Base-by-base conservation (phyloP, 2,329 filamentous ascomycete species). In the Penicillium sp. region DNA sequence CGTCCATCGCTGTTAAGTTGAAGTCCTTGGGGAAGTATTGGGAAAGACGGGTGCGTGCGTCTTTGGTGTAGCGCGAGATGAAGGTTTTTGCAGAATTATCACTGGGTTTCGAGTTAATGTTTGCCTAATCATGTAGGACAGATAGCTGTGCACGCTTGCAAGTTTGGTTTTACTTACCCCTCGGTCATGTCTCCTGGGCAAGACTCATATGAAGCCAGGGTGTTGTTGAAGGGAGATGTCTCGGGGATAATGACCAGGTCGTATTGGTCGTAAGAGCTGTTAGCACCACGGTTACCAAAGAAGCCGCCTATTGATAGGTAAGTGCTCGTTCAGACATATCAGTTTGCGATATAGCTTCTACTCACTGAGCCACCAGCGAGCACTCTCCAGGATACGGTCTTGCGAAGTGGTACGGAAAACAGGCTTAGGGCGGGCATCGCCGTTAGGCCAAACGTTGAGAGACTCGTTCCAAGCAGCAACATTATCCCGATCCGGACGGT, bases 361-460 rank as follows among this genome's bases (percentile, higher is more conserved):
- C 59, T 52, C 39, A 75, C 33, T 81, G 74, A 63, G 81, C 67
- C 67, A 70, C 67, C 68, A 70, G 3, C 67, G 58, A 23, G 68
- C 68, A 56, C 77, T 81, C 64, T 84, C 81, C 51, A 78, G 62
- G 36, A 84, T 84, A 23, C 82, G 74, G 9, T 72, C 75, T 63
- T 84, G 81, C 33, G 73, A 72, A 0, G 82, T 84, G 0, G 81
- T 83, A 21, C 82, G 72, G 40, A 84, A 69, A 0, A 81, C 74
- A 0, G 80, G 75, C 64, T 78, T 80, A 0, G 75, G 69, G 7
- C 79, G 70, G 7, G 71, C 69, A 13, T 77, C 81, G 9, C 77
- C 76, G 51, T 80, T 78, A 23, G 71, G 59, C 49, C 68, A 79
- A 12, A 69, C 58, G 52, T 69, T 70, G 18, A 70, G 52, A 40